Evolutionary conservation across 495 filamentous ascomycete genomes (phyloP).

Genomic region (Cudoniella acicularis): DNA sequence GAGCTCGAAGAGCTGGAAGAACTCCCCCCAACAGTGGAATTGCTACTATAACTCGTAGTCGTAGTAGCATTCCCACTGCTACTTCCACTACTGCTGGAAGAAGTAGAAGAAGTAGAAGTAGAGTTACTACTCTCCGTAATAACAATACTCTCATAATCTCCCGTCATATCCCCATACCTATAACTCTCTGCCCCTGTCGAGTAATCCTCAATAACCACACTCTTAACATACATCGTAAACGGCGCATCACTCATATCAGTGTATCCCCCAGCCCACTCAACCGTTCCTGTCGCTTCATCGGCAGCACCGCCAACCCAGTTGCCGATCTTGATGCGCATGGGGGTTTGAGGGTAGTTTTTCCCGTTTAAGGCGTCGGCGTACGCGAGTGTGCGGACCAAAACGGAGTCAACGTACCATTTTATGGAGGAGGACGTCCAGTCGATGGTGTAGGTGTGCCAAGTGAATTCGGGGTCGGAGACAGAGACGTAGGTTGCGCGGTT

Average conservation of each 20-base stretch:
- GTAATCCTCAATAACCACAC: slow-evolving; percentile 76
- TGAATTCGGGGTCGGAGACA: slow-evolving; percentile 58
- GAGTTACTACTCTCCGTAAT: too few species aligned
- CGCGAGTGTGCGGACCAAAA: slow-evolving; percentile 60
- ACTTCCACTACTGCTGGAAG: too few species aligned
- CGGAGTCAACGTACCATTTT: slow-evolving; percentile 75
- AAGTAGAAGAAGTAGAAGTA: too few species aligned
- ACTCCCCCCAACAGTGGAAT: too few species aligned
- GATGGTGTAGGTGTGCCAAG: slow-evolving; percentile 81
- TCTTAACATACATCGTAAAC: slow-evolving; percentile 79
- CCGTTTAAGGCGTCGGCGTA: slow-evolving; percentile 55
- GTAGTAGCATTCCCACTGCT: too few species aligned
- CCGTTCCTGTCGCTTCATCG: slow-evolving; percentile 68
- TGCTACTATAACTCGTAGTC: too few species aligned
- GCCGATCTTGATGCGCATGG: slow-evolving; percentile 80
- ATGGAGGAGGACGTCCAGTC: slow-evolving; percentile 76
- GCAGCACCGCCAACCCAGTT: slow-evolving; percentile 84
- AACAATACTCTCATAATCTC: slow-evolving; percentile 74
- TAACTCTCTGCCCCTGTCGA: slow-evolving; percentile 77
- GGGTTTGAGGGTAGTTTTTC: slow-evolving; percentile 81
- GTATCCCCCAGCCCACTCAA: slow-evolving; percentile 78
- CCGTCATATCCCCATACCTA: slow-evolving; percentile 68
- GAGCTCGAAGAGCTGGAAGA: too few species aligned
- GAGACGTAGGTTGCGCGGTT: slow-evolving; percentile 69
- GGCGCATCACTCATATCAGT: slow-evolving; percentile 79